Evolutionary conservation across 1,139 yeast genomes (phyloP).

Genomic region (Taiozyma sp.): DNA sequence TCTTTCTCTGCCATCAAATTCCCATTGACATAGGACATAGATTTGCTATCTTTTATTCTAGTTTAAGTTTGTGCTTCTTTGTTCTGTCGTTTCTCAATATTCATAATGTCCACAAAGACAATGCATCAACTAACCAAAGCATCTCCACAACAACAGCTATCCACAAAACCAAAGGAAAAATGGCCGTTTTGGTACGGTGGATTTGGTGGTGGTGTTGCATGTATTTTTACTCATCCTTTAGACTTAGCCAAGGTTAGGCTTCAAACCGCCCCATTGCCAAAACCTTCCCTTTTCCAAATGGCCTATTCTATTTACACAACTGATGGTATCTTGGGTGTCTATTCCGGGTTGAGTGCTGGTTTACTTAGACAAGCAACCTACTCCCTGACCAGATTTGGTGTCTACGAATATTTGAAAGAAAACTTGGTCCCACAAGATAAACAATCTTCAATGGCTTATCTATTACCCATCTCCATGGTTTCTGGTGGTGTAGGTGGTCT

Average conservation of each 20-base stretch:
- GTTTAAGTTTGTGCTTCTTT: no score
- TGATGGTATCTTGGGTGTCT: slow-evolving; percentile 66
- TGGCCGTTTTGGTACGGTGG: slow-evolving; percentile 57
- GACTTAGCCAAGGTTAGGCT: slow-evolving; percentile 82
- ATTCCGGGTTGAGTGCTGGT: slow-evolving; percentile 79
- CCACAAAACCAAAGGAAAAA: slow-evolving; percentile 17
- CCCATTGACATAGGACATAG: no score
- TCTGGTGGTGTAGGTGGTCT: slow-evolving; percentile 83
- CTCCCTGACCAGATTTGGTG: slow-evolving; percentile 81
- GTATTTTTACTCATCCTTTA: slow-evolving; percentile 61
- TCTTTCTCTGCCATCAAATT: no score
- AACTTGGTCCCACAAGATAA: slow-evolving; percentile 33
- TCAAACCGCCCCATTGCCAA: slow-evolving; percentile 65
- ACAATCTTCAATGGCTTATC: slow-evolving; percentile 26
- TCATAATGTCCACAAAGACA: background rate
- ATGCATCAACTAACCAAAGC: background rate
- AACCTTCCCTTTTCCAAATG: slow-evolving; percentile 58
- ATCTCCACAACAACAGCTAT: background rate
- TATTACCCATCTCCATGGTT: slow-evolving; percentile 75
- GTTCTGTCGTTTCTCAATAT: no score
- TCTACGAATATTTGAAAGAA: slow-evolving; percentile 72
- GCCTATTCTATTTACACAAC: slow-evolving; percentile 49
- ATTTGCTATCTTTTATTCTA: no score
- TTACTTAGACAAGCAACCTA: slow-evolving; percentile 83
- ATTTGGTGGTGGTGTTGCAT: slow-evolving; percentile 64